Evolutionary conservation across 805 yeast species (phyloP).

Genomic region (Zygoascus biomembranicola): DNA sequence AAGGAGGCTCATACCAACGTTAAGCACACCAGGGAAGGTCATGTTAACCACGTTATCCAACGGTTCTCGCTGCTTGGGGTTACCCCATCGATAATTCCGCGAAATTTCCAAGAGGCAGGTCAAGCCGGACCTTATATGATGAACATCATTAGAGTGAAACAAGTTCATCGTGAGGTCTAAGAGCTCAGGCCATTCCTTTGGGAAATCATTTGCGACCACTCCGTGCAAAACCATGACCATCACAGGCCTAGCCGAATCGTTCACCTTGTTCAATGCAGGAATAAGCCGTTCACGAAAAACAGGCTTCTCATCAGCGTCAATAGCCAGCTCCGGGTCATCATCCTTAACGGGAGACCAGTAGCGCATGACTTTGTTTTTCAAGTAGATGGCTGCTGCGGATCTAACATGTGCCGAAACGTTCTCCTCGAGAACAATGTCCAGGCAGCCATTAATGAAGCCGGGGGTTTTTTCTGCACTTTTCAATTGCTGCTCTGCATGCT

Average conservation of each 20-base stretch:
- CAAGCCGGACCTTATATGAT: conserved; percentile 56
- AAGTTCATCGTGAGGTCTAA: conserved; percentile 39
- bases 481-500: conserved; percentile 62
- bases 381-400: conserved; percentile 70
- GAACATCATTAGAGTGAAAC: conserved; percentile 37
- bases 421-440: conserved; percentile 56
- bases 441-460: conserved; percentile 76
- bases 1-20: conserved; percentile 52
- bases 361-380: conserved; percentile 63
- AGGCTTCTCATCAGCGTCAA: conserved; percentile 68
- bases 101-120: conserved; percentile 62
- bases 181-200: conserved; percentile 47
- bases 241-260: conserved; percentile 36
- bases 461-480: conserved; percentile 45
- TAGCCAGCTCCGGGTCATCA: conserved; percentile 23
- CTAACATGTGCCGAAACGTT: conserved; percentile 46
- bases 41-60: conserved; percentile 47
- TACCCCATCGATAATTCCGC: conserved; percentile 63
- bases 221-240: conserved; percentile 39
- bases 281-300: conserved; percentile 61
- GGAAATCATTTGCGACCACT: conserved; percentile 45
- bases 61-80: conserved; percentile 42
- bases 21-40: conserved; percentile 58
- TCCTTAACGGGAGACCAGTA: conserved; percentile 48
- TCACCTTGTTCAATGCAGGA: conserved; percentile 46